Conservation (phyloP, 1,284 basidiomycete species). For the Puccinia sorghi region DNA sequence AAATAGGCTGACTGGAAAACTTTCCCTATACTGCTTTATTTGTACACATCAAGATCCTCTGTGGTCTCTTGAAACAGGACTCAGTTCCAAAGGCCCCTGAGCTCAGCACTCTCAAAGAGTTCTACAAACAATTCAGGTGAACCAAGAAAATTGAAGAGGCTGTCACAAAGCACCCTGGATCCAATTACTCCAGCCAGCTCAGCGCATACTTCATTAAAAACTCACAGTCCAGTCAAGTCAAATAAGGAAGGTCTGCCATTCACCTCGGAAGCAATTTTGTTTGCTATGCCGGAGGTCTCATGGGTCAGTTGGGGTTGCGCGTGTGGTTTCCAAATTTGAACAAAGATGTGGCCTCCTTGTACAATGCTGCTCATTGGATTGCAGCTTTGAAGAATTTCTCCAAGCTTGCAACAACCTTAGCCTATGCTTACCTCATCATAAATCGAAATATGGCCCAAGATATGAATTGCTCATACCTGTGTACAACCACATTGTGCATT, state of each 20-base stretch:
- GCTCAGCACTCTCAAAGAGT: background rate
- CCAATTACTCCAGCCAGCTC: no score
- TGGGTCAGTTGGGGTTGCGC: slow-evolving; percentile 7
- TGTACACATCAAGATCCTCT: slow-evolving; percentile 38
- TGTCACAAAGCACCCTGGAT: background rate
- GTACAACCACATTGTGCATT: slow-evolving; percentile 34
- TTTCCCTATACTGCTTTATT: slow-evolving; percentile 32
- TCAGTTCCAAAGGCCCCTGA: slow-evolving; percentile 22
- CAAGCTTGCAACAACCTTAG: background rate
- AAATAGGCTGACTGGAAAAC: background rate
- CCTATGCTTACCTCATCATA: slow-evolving; percentile 29
- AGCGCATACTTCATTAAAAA: background rate
- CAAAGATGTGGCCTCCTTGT: no score
- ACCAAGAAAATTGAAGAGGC: slow-evolving; percentile 4
- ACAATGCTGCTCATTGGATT: no score
- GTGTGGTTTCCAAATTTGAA: slow-evolving; percentile 20
- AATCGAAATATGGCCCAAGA: background rate
- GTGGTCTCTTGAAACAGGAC: slow-evolving; percentile 34
- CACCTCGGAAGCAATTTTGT: slow-evolving; percentile 33
- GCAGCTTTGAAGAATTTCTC: slow-evolving; percentile 9
- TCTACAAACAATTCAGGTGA: background rate
- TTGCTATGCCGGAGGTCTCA: slow-evolving; percentile 9
- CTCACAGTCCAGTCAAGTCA: background rate
- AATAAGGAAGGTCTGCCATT: slow-evolving; percentile 6
- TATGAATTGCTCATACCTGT: slow-evolving; percentile 9